A percentile compares a stretch with the other conserved stretches of the same genome.
phyloP scores from a whole-genome alignment of 177 flowering plant genomes.

The Vitis hybrid region DNA sequence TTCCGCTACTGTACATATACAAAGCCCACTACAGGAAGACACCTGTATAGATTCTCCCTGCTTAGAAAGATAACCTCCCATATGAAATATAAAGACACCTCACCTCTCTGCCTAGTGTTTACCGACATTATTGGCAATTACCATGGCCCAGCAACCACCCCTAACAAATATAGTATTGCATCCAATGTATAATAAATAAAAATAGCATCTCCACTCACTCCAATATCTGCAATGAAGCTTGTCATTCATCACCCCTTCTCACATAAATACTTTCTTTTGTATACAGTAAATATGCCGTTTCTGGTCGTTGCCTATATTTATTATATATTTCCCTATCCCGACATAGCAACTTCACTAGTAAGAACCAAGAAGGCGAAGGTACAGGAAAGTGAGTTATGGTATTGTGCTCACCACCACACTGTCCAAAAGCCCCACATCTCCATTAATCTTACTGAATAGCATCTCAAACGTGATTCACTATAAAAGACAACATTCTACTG shows the following conservation, averaged over 20 bases:
- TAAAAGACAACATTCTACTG: too few relatives aligned
- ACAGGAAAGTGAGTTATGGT: slow-evolving; percentile 4
- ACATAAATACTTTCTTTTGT: background rate
- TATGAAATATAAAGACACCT: slow-evolving; percentile 10
- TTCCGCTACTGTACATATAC: slow-evolving; percentile 39
- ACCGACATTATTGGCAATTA: slow-evolving; percentile 36
- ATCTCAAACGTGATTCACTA: too few relatives aligned
- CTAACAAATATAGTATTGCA: background rate
- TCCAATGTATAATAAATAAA: slow-evolving; percentile 3
- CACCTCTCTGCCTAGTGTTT: slow-evolving; percentile 19
- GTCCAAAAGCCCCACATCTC: too few relatives aligned
- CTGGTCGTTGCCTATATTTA: background rate
- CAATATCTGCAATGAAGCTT: slow-evolving; percentile 17
- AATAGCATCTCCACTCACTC: slow-evolving; percentile 24
- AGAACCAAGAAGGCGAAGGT: background rate
- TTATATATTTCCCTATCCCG: background rate
- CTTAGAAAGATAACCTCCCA: slow-evolving; percentile 8
- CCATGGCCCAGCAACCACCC: slow-evolving; percentile 15
- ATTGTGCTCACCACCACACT: background rate
- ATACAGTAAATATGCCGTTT: background rate
- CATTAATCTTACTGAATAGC: too few relatives aligned
- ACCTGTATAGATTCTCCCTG: slow-evolving; percentile 32
- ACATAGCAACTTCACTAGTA: background rate
- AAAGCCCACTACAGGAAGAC: slow-evolving; percentile 41
- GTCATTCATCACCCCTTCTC: slow-evolving; percentile 7